Percentiles rank a stretch among this genome's conserved stretches.
phyloP scores from a whole-genome alignment of 2,329 filamentous ascomycete genomes.

The Gaeumannomyces tritici region DNA sequence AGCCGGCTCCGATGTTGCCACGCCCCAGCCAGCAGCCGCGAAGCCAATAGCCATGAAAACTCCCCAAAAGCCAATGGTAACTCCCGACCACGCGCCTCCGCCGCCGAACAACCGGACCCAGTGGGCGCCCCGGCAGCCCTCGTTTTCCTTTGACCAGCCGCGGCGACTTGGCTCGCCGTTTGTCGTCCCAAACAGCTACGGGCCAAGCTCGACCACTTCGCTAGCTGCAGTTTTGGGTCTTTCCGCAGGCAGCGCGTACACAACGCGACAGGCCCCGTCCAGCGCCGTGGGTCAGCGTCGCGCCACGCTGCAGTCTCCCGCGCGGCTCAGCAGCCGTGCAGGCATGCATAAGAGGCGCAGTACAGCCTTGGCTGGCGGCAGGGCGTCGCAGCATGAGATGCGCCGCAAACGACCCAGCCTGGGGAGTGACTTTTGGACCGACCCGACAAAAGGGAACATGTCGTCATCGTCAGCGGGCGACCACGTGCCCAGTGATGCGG shows the following conservation, averaged over 20 bases:
- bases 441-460: slow-evolving; percentile 21
- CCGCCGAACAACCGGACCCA: background rate
- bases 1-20: slow-evolving; percentile 25
- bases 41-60: slow-evolving; percentile 6
- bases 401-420: slow-evolving; percentile 31
- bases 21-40: slow-evolving; percentile 8
- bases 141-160: background rate
- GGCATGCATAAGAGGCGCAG: slow-evolving; percentile 38
- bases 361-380: slow-evolving; percentile 21
- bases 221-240: slow-evolving; percentile 29
- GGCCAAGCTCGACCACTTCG: slow-evolving; percentile 47
- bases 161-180: slow-evolving; percentile 36
- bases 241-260: slow-evolving; percentile 10
- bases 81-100: background rate
- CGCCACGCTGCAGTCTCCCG: slow-evolving; percentile 39
- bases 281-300: slow-evolving; percentile 37
- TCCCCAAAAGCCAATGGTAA: background rate
- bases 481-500: slow-evolving; percentile 1
- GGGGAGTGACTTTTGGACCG: slow-evolving; percentile 42
- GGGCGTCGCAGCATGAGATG: slow-evolving; percentile 33
- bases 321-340: slow-evolving; percentile 37
- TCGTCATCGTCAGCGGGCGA: slow-evolving; percentile 6
- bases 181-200: slow-evolving; percentile 45
- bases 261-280: slow-evolving; percentile 29
- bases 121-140: background rate